Evolutionary conservation across 768 basidiomycete genomes (phyloP), one percentile per base, ranked within the genome.

Genomic region (Rubroboletus pulcherrimus): DNA sequence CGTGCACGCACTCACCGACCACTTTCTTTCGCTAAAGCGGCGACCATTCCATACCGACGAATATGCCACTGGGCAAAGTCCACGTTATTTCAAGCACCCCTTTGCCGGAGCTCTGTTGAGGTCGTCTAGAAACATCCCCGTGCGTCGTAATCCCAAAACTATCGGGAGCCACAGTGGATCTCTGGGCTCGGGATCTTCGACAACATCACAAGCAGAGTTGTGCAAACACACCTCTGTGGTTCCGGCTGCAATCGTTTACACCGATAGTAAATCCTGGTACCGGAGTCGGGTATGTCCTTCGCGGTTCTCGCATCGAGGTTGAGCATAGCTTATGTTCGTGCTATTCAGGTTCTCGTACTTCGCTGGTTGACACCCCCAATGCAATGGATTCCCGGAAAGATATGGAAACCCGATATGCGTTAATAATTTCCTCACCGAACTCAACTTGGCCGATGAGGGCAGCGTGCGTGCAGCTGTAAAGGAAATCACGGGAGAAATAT

Each of bases 21-120:
- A 17, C 19, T 51, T 35, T 6, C n/a, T 9, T 33, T 35, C 29
- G 11, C 17, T 8, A 15, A 62, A 76, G 82, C 80, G 51, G 79
- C 74, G 39, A 85, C 79, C 17, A 78, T 89, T 47, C 84, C 86
- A 4, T 72, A 85, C 61, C 74, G 77, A 35, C 76, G 74, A 40
- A 68, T 90, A 34, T 83, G 81, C 51, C 82, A 78, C 67, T 82
- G 88, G 86, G 85, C 86, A n/a, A 91, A 89, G 64, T 81, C 85
- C 29, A 79, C 75, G 0, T 73, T 90, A 63, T n/a, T 91, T 90
- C 71, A 73, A 72, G 26, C 82, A 86, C 57, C 83, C 82, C 0
- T 61, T 85, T 1, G 62, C 75, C 2, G 74, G 78, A 1, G 73
- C 74, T 1, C 68, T 89, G 38, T 73, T 89, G 33, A 72, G 75